phyloP scores from a whole-genome alignment of 257 asterid genomes.

The Lycium barbarum region DNA sequence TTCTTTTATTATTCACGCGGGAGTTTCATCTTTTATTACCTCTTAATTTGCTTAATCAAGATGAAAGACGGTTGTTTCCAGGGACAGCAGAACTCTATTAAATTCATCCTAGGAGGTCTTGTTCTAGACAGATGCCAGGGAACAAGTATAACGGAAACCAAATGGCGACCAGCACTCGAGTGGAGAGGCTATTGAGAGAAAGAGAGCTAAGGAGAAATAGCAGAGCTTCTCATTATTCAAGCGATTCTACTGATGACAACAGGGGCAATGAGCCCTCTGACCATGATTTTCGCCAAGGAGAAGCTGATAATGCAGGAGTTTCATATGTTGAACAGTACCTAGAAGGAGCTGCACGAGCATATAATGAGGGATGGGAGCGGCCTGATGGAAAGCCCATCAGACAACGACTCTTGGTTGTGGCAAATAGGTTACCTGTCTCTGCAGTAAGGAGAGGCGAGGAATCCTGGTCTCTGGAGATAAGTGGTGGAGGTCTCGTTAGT shows the following conservation, averaged over 20 bases:
- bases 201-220: conserved; percentile 66
- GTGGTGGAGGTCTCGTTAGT: conserved; percentile 99
- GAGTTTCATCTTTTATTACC: conserved; percentile 35
- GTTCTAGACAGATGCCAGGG: conserved; percentile 70
- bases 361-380: conserved; percentile 65
- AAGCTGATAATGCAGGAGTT: conserved; percentile 40
- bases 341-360: conserved; percentile 68
- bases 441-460: conserved; percentile 91
- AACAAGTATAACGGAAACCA: conserved; percentile 66
- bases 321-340: conserved; percentile 59
- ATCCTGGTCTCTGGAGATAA: conserved; percentile 92
- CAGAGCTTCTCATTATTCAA: conserved; percentile 43
- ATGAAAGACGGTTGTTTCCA: conserved; percentile 63
- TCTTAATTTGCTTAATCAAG: conserved; percentile 50
- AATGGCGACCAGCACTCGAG: conserved; percentile 51
- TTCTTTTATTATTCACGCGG: conserved; percentile 31
- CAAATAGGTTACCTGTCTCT: conserved; percentile 95
- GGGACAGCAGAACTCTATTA: conserved; percentile 46
- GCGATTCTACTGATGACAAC: conserved; percentile 54
- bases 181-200: conserved; percentile 72
- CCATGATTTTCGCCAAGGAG: conserved; percentile 45
- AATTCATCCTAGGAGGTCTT: conserved; percentile 45
- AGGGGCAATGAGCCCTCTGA: conserved; percentile 56
- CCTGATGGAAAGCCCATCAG: conserved; percentile 59
- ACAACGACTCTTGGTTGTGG: conserved; percentile 94